These are phyloP conservation scores for Saccharum officinarum DNA, from an alignment of 176 grass and related monocot genomes.

Conservation along the genomic window DNA sequence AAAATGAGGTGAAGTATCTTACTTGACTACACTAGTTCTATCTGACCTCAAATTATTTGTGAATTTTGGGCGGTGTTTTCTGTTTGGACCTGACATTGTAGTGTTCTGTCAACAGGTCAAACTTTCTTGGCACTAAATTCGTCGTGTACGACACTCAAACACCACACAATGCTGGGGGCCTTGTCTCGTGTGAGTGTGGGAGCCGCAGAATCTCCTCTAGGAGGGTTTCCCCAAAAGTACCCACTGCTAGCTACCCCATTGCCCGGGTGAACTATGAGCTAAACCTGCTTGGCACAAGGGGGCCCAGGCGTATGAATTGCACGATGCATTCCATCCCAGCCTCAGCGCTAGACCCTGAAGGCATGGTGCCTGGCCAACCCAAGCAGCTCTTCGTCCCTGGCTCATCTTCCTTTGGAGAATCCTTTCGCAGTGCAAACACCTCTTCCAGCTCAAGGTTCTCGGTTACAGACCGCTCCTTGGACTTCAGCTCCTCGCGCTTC, in stretches of 20 bases:
- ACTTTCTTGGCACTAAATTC: constrained; percentile 89
- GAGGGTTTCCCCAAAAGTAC: constrained; percentile 84
- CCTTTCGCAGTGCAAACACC: constrained; percentile 57
- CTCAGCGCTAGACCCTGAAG: constrained; percentile 56
- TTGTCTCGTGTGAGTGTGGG: constrained; percentile 27
- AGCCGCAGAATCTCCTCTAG: constrained; percentile 54
- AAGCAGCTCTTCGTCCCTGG: constrained; percentile 49
- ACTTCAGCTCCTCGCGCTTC: constrained; percentile 73
- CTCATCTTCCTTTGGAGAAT: constrained; percentile 60
- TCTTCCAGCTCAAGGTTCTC: constrained; percentile 52
- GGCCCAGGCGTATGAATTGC: constrained; percentile 77
- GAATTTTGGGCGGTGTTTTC: neutral
- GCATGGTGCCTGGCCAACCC: constrained; percentile 61
- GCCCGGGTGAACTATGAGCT: constrained; percentile 75
- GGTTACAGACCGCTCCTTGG: constrained; percentile 46
- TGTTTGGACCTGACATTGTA: constrained; percentile 28
- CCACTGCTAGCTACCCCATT: constrained; percentile 65
- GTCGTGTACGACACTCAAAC: constrained; percentile 66
- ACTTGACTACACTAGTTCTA: constrained; percentile 6
- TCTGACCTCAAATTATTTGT: constrained; percentile 14
- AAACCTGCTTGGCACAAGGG: constrained; percentile 78
- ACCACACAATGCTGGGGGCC: constrained; percentile 47
- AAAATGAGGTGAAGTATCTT: constrained; percentile 74
- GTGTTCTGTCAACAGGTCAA: constrained; percentile 75
- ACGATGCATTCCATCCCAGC: constrained; percentile 85